Conservation (phyloP, 768 basidiomycete species). For the Thelephora ganbajun region DNA sequence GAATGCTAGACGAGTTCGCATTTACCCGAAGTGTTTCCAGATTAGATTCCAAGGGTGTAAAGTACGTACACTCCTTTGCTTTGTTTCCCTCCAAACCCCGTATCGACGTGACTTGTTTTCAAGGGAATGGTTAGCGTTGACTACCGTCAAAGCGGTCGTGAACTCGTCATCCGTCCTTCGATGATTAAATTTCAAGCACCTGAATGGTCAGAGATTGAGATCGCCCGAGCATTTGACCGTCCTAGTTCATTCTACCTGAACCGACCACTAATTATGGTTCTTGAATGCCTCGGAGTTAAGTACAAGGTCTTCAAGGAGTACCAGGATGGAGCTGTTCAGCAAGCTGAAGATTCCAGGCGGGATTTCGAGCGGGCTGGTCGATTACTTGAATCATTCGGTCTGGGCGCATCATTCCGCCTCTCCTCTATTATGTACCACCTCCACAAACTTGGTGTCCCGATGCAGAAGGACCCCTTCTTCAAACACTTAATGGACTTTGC, state of each 20-base stretch:
- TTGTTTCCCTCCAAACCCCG: background rate
- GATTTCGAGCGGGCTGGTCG: constrained; percentile 31
- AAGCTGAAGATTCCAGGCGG: constrained; percentile 27
- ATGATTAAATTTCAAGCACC: constrained; percentile 58
- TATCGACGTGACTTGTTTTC: constrained; percentile 13
- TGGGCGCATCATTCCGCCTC: constrained; percentile 43
- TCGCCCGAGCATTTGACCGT: constrained; percentile 48
- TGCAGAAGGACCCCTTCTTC: constrained; percentile 32
- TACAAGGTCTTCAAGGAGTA: constrained; percentile 37
- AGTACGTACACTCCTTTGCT: background rate
- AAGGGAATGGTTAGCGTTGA: constrained; percentile 58
- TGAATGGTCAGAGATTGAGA: constrained; percentile 35
- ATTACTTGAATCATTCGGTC: constrained; percentile 41
- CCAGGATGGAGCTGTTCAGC: constrained; percentile 36
- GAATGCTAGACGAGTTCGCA: constrained; percentile 20
- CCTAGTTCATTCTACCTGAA: constrained; percentile 46
- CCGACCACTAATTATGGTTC: constrained; percentile 53
- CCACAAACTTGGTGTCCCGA: constrained; percentile 30
- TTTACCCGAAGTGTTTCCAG: constrained; percentile 38
- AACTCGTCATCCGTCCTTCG: constrained; percentile 37
- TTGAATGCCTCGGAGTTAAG: constrained; percentile 42
- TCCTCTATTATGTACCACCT: constrained; percentile 37
- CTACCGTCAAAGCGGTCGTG: constrained; percentile 31
- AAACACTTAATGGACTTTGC: constrained; percentile 36
- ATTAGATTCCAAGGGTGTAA: constrained; percentile 37